Evolutionary conservation across 179 eudicot genomes (phyloP).

Genomic region (Gypsophila paniculata): DNA sequence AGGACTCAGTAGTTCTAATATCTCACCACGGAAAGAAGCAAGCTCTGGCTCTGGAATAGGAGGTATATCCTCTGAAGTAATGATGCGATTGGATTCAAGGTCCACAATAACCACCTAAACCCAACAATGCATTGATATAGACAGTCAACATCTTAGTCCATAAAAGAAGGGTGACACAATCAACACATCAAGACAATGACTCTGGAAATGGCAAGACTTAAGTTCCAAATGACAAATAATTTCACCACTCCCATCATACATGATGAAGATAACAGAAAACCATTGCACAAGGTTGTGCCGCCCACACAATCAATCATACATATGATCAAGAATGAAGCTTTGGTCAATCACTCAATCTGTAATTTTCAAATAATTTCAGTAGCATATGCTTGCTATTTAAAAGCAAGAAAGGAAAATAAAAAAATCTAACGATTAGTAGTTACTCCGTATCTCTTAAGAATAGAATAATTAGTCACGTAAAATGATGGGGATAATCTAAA

Average conservation of each 20-base stretch:
- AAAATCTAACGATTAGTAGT: too few relatives aligned
- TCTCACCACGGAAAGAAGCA: conserved; percentile 61
- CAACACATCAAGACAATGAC: neutral
- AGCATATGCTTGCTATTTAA: neutral
- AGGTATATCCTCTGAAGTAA: conserved; percentile 95
- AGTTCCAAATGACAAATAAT: neutral
- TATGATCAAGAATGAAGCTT: neutral
- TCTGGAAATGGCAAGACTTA: neutral
- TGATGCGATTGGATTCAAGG: conserved; percentile 77
- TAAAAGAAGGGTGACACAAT: neutral
- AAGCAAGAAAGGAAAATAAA: neutral
- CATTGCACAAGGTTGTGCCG: neutral
- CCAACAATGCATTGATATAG: conserved; percentile 14
- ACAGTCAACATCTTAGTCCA: conserved; percentile 17
- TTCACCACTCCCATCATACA: neutral
- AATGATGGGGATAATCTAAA: neutral
- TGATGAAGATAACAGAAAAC: neutral
- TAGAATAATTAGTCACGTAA: neutral
- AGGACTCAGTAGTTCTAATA: conserved; percentile 71
- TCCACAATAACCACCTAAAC: conserved; percentile 90
- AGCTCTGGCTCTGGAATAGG: conserved; percentile 92
- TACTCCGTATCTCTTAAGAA: neutral
- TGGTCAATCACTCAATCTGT: neutral
- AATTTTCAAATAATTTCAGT: too few relatives aligned
- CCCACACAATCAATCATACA: neutral